phyloP scores from a whole-genome alignment of 495 filamentous ascomycete genomes.

The Mycothermus thermophilus region DNA sequence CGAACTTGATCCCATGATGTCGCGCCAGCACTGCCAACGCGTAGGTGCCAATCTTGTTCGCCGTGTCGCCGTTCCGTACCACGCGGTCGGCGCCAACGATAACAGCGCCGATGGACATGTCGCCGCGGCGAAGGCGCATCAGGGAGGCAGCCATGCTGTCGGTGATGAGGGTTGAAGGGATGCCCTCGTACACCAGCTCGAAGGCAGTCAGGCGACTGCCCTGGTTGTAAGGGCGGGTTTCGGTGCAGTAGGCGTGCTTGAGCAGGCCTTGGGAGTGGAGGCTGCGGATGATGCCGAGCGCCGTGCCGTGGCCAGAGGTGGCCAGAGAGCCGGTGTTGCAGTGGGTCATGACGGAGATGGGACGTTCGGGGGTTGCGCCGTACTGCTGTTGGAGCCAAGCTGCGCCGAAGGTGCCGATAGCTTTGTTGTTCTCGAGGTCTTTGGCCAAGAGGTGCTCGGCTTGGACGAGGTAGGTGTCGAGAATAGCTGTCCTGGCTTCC shows the following conservation, averaged over 20 bases:
- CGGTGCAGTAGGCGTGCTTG: slow-evolving; percentile 81
- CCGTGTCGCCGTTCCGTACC: slow-evolving; percentile 91
- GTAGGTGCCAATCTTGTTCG: slow-evolving; percentile 99
- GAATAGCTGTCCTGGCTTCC: slow-evolving; percentile 32
- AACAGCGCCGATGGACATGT: slow-evolving; percentile 58
- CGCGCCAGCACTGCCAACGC: slow-evolving; percentile 70
- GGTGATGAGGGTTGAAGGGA: slow-evolving; percentile 86
- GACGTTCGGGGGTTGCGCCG: slow-evolving; percentile 26
- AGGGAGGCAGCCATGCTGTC: slow-evolving; percentile 92
- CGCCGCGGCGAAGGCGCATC: slow-evolving; percentile 43
- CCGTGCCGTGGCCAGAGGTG: slow-evolving; percentile 92
- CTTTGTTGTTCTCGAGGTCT: slow-evolving; percentile 73
- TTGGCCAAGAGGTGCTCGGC: slow-evolving; percentile 81
- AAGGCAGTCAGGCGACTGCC: slow-evolving; percentile 89
- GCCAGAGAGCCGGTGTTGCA: slow-evolving; percentile 97
- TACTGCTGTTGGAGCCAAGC: slow-evolving; percentile 55
- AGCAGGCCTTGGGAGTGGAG: slow-evolving; percentile 50
- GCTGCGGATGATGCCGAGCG: slow-evolving; percentile 84
- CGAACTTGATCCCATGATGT: slow-evolving; percentile 80
- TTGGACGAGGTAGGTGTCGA: slow-evolving; percentile 52
- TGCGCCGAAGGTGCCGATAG: slow-evolving; percentile 70
- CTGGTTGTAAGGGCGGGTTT: slow-evolving; percentile 96
- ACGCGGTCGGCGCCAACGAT: slow-evolving; percentile 93
- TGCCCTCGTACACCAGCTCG: slow-evolving; percentile 82
- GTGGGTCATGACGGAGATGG: slow-evolving; percentile 72